These are phyloP conservation scores for Pichia sp. DNA, from an alignment of 1,139 yeast genomes.

Conservation along the genomic window DNA sequence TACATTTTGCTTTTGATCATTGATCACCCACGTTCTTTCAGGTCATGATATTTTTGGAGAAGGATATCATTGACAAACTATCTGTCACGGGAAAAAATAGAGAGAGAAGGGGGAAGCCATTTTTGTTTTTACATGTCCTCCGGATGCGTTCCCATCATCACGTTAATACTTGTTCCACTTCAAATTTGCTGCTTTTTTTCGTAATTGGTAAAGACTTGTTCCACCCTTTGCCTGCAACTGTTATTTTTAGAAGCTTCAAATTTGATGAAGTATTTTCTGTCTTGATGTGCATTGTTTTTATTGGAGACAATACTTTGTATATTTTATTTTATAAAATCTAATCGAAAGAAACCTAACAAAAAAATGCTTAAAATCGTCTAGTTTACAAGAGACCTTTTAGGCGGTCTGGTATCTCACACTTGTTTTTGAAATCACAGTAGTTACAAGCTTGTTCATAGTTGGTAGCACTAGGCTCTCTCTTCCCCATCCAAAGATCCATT, in stretches of 20 bases:
- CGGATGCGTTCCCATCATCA: background rate
- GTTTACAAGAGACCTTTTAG: constrained; percentile 4
- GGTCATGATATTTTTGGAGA: constrained; percentile 14
- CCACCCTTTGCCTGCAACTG: constrained; percentile 7
- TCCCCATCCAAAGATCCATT: constrained; percentile 53
- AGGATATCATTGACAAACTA: constrained; percentile 6
- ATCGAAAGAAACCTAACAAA: background rate
- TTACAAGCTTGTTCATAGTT: constrained; percentile 37
- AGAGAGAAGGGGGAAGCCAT: constrained; percentile 19
- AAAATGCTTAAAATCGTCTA: background rate
- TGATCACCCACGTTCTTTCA: background rate
- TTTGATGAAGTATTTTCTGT: background rate
- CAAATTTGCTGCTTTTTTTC: background rate
- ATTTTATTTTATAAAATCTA: background rate
- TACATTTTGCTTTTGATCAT: background rate
- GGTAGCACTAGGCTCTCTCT: constrained; percentile 42
- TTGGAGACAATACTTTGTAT: background rate
- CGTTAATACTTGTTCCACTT: constrained; percentile 7
- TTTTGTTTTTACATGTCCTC: background rate
- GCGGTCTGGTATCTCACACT: constrained; percentile 26
- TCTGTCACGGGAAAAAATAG: constrained; percentile 13
- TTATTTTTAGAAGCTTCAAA: background rate
- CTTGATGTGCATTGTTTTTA: constrained; percentile 2
- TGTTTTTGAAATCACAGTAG: constrained; percentile 47
- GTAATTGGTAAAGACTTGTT: constrained; percentile 2